Conservation (phyloP, 441 rosid species). For the Manihot esculenta region DNA sequence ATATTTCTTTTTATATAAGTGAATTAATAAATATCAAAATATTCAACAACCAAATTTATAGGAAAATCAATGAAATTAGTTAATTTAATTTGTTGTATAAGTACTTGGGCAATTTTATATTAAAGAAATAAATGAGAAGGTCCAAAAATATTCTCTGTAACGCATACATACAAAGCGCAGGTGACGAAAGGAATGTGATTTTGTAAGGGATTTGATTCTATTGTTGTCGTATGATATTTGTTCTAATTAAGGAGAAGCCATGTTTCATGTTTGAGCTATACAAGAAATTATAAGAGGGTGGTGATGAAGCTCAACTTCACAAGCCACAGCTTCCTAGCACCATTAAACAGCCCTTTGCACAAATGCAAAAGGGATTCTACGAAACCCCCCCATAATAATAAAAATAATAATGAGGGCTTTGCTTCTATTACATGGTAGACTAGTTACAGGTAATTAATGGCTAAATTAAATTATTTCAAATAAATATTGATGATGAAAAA, state of each 20-base stretch:
- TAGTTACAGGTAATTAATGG: not conserved
- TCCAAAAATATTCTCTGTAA: not conserved
- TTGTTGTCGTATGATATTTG: not conserved
- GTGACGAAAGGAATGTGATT: conserved; percentile 8
- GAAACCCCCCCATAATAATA: too few relatives aligned
- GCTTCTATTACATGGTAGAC: too few relatives aligned
- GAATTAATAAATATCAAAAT: too few relatives aligned
- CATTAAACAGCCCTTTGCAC: not conserved
- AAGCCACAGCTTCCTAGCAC: not conserved
- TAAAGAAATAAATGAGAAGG: too few relatives aligned
- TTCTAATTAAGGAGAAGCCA: too few relatives aligned
- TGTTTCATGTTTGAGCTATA: too few relatives aligned
- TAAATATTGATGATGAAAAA: not conserved
- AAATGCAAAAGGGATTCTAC: too few relatives aligned
- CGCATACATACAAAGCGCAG: not conserved
- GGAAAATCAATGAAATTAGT: too few relatives aligned
- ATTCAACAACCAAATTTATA: too few relatives aligned
- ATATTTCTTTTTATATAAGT: too few relatives aligned
- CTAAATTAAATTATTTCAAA: not conserved
- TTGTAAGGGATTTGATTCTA: not conserved
- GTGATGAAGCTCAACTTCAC: not conserved
- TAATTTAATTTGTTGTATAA: too few relatives aligned
- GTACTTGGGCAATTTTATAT: too few relatives aligned
- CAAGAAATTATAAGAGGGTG: not conserved
- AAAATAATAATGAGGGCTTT: not conserved